phyloP scores from a whole-genome alignment of 2,329 filamentous ascomycete species.

The Trichoderma breve region DNA sequence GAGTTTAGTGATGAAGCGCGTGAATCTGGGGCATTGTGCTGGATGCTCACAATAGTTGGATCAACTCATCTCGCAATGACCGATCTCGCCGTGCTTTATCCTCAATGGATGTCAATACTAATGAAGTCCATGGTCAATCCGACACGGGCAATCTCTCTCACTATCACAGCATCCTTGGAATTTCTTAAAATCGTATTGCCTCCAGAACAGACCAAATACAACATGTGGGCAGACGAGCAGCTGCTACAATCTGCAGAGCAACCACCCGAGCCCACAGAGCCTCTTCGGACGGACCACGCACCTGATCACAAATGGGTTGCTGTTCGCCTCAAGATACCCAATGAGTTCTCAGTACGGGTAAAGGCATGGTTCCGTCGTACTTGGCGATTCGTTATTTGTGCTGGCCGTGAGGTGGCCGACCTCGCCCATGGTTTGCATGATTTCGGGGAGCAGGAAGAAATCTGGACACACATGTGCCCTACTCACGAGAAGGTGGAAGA shows the following conservation, averaged over 20 bases:
- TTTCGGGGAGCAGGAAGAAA: conserved; percentile 25
- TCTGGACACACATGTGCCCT: conserved; percentile 28
- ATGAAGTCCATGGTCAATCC: conserved; percentile 65
- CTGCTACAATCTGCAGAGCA: conserved; percentile 46
- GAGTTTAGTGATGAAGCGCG: conserved; percentile 56
- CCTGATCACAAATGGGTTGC: conserved; percentile 60
- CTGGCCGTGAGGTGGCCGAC: conserved; percentile 20
- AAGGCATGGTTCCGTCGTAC: conserved; percentile 44
- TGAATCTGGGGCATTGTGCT: conserved; percentile 44
- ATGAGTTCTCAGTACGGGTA: conserved; percentile 54
- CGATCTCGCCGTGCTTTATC: conserved; percentile 65
- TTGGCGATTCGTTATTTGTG: conserved; percentile 19
- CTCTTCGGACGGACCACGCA: conserved; percentile 51
- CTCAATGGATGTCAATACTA: conserved; percentile 54
- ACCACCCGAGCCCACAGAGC: conserved; percentile 36
- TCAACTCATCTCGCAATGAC: conserved; percentile 65
- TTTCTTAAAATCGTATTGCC: conserved; percentile 57
- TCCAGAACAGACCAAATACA: conserved; percentile 45
- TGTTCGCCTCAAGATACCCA: conserved; percentile 53
- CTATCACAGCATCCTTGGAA: conserved; percentile 60
- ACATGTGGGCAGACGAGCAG: conserved; percentile 53
- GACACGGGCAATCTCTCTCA: conserved; percentile 60
- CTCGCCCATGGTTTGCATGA: conserved; percentile 23
- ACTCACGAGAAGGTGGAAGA: conserved; percentile 12
- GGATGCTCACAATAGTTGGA: conserved; percentile 54